Conservation (phyloP, 2,329 filamentous ascomycete genomes). For the Aureobasidium sp. region DNA sequence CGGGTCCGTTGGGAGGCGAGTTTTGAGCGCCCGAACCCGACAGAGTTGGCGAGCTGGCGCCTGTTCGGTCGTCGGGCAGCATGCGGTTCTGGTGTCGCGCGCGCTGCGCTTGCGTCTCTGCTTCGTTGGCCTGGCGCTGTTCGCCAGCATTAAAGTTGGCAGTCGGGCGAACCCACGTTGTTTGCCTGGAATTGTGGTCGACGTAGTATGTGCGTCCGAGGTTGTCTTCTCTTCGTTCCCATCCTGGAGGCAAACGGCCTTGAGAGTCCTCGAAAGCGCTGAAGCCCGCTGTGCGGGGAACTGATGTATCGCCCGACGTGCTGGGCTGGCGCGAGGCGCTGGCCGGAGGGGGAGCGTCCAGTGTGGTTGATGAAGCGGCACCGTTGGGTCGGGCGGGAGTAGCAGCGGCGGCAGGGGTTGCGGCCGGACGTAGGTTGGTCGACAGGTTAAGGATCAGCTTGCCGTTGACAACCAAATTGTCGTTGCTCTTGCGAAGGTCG, state of each 20-base stretch:
- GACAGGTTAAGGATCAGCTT: conserved; percentile 96
- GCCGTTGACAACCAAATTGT: conserved; percentile 94
- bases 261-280: conserved; percentile 97
- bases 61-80: conserved; percentile 88
- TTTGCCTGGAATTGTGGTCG: conserved; percentile 93
- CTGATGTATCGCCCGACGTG: conserved; percentile 13
- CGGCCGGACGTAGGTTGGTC: conserved; percentile 72
- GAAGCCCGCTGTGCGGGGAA: conserved; percentile 44
- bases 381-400: conserved; percentile 27
- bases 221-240: conserved; percentile 94
- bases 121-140: conserved; percentile 71
- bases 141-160: conserved; percentile 65
- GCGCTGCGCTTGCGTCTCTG: conserved; percentile 85
- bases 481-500: conserved; percentile 94
- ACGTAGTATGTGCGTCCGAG: conserved; percentile 95
- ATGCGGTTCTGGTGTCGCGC: conserved; percentile 92
- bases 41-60: conserved; percentile 79
- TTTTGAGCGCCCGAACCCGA: conserved; percentile 43
- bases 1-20: conserved; percentile 26
- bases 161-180: conserved; percentile 91
- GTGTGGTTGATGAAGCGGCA: conserved; percentile 6
- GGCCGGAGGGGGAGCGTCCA: conserved; percentile 21
- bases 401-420: conserved; percentile 27
- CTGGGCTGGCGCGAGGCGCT: conserved; percentile 23
- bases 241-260: conserved; percentile 81